A percentile compares a stretch with the other conserved stretches of the same genome.
Evolutionary conservation across 78 protist species (phyloP).

Genomic region (Dictyostelium purpureum): DNA sequence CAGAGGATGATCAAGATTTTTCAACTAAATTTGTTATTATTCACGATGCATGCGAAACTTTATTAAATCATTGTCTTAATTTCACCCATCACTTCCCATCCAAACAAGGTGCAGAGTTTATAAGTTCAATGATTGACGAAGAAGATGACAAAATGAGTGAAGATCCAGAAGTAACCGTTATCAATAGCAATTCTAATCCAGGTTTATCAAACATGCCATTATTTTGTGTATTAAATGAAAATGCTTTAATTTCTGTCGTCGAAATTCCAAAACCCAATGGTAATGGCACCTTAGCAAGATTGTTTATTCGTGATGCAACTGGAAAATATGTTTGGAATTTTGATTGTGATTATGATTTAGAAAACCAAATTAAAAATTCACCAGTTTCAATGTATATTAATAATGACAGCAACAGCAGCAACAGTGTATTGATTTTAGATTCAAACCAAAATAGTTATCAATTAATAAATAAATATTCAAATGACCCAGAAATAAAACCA

Average conservation of each 20-base stretch:
- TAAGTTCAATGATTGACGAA: conserved; percentile 54
- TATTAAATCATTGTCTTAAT: conserved; percentile 39
- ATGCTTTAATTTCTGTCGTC: conserved; percentile 50
- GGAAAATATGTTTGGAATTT: conserved; percentile 73
- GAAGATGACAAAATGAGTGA: background rate
- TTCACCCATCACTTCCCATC: conserved; percentile 64
- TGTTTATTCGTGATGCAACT: conserved; percentile 75
- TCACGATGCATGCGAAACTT: conserved; percentile 51
- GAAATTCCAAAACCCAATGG: conserved; percentile 51
- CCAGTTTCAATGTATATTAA: background rate
- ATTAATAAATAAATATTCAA: conserved; percentile 14
- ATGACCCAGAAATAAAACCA: background rate
- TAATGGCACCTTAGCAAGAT: conserved; percentile 29
- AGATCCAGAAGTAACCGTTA: background rate
- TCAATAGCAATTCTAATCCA: background rate
- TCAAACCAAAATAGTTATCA: conserved; percentile 1
- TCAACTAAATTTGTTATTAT: background rate
- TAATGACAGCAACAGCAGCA: background rate
- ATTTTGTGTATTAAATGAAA: conserved; percentile 47
- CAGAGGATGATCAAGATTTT: background rate
- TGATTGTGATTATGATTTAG: conserved; percentile 36
- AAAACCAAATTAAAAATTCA: background rate
- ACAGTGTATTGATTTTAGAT: background rate
- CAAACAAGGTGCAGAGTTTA: conserved; percentile 52
- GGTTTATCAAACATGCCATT: conserved; percentile 6